These are phyloP conservation scores for Powellomyces hirtus DNA, from an alignment of 192 early-diverging fungal species.

Conservation along the genomic window DNA sequence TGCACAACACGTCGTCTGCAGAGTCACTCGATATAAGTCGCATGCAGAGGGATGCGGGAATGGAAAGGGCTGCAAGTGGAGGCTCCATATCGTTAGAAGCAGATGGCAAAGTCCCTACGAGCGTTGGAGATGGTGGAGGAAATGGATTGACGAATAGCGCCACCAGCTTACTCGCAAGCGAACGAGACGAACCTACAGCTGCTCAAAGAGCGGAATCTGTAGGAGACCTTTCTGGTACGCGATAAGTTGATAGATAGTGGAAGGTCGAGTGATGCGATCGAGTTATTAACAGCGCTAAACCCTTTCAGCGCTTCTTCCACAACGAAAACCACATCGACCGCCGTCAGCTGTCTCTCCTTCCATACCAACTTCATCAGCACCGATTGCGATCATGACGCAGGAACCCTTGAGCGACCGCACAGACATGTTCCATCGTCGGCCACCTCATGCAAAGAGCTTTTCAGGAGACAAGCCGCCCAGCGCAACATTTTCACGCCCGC, in stretches of 20 bases:
- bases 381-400: neutral
- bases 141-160: neutral
- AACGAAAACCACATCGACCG: neutral
- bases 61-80: neutral
- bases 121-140: neutral
- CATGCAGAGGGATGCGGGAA: neutral
- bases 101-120: neutral
- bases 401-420: neutral
- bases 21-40: neutral
- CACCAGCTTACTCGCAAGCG: neutral
- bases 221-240: neutral
- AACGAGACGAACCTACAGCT: neutral
- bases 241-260: neutral
- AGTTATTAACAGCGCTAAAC: neutral
- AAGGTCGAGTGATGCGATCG: neutral
- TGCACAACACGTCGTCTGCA: neutral
- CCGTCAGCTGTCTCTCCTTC: neutral
- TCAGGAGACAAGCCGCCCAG: neutral
- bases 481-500: constrained; percentile 1
- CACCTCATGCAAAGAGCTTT: neutral
- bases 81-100: neutral
- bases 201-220: neutral
- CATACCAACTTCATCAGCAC: neutral
- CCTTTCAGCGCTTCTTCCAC: neutral
- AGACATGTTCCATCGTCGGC: constrained; percentile 8